Base-by-base conservation (phyloP, 768 basidiomycete genomes). In the Leccinellum albellum region DNA sequence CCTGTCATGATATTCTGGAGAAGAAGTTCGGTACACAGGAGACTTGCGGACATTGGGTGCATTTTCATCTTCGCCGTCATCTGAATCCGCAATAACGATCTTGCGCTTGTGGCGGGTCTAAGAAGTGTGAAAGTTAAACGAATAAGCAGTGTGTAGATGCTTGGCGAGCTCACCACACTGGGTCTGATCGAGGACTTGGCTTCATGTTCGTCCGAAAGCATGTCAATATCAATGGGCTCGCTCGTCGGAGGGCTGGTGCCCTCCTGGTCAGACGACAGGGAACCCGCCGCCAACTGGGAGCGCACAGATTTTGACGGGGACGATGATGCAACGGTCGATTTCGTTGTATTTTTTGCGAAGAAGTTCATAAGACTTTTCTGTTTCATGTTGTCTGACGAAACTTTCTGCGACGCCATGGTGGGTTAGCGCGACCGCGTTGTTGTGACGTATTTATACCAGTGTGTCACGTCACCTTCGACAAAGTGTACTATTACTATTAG, bases 301-400 rank as follows among this genome's bases (percentile, higher is more conserved):
- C 69, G 73, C 37, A 70, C 54, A 15, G 62, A 64, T 51, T 56
- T 66, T 14, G 66, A 61, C 55, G 76, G 78, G 20, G 74, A 64
- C 20, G 17, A 9, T 15, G 54, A 15, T 2, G 32, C 13, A 75
- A 12, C 78, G 33, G 73, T 70, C 12, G 77, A 77, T 14, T 49
- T 64, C 61, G 51, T 31, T 4, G 46, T 57, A 50, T 24, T 69
- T 58, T 70, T 84, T 74, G 64, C 73, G 60, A 91, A 88, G 73
- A 83, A 91, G 4, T 84, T 81, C 68, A 83, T 84, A 9, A 91
- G 77, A 62, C 85, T 89, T 66, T 89, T 90, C 69, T 91, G 89
- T 62, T 87, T 89, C 71, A 77, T 69, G 48, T 73, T 69, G 21
- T 83, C 81, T 2, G 69, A 64, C 9, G 76, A 73, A 6, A 40